Evolutionary conservation across 306 rosid genomes (phyloP).

Genomic region (Cucurbita maxima): DNA sequence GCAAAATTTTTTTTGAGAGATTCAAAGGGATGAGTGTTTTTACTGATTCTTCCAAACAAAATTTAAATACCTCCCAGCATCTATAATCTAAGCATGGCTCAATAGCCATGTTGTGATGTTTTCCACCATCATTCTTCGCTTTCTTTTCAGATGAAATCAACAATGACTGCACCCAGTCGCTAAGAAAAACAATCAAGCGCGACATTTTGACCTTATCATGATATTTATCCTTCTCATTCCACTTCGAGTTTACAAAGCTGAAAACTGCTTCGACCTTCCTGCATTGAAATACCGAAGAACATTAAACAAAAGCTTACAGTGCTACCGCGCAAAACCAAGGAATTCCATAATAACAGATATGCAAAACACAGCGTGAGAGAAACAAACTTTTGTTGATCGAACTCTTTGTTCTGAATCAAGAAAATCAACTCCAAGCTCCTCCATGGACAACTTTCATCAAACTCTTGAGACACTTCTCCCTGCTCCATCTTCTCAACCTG

Average conservation of each 20-base stretch:
- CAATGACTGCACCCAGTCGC: conserved; percentile 69
- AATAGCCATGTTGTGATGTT: conserved; percentile 16
- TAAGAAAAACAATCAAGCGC: conserved; percentile 37
- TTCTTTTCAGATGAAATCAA: conserved; percentile 49
- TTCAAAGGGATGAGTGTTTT: conserved; percentile 33
- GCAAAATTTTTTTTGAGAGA: conserved; percentile 47
- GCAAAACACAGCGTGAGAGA: not conserved
- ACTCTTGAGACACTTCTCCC: not conserved
- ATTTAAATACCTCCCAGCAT: conserved; percentile 74
- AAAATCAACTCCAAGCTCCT: conserved; percentile 52
- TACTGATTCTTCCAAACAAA: conserved; percentile 62
- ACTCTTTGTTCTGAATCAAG: conserved; percentile 39
- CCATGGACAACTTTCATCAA: conserved; percentile 33
- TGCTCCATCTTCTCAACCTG: not conserved
- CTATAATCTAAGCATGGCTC: conserved; percentile 49
- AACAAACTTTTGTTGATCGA: conserved; percentile 44
- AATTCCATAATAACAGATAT: not conserved
- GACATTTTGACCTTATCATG: conserved; percentile 40
- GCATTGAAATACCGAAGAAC: conserved; percentile 24
- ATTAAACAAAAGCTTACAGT: not conserved
- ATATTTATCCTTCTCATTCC: conserved; percentile 21
- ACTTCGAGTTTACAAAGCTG: conserved; percentile 36
- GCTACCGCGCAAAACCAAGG: not conserved
- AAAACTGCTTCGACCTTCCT: conserved; percentile 63
- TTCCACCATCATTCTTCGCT: conserved; percentile 18